Conservation (phyloP, 768 basidiomycete genomes). For the Sarcomyxa edulis region DNA sequence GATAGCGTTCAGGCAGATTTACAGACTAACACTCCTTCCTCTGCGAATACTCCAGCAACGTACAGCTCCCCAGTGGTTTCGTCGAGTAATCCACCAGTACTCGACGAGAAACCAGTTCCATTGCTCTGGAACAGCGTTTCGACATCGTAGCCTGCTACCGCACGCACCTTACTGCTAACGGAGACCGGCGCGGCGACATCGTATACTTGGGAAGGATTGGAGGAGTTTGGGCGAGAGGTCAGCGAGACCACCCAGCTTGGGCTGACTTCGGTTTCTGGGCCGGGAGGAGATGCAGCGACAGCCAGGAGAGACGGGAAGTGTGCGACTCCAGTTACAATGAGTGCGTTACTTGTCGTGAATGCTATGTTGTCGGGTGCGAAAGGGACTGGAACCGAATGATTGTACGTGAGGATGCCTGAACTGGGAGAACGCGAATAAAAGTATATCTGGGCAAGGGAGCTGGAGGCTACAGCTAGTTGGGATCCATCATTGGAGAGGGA, state of each 20-base stretch:
- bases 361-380: slow-evolving; percentile 58
- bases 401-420: slow-evolving; percentile 36
- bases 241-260: slow-evolving; percentile 59
- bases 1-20: slow-evolving; percentile 2
- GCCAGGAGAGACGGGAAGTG: slow-evolving; percentile 47
- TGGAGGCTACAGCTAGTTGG: slow-evolving; percentile 53
- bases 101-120: slow-evolving; percentile 52
- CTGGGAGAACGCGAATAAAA: slow-evolving; percentile 44
- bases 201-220: slow-evolving; percentile 14
- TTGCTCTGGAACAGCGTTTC: slow-evolving; percentile 68
- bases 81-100: slow-evolving; percentile 49
- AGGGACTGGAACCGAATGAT: slow-evolving; percentile 40
- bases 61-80: slow-evolving; percentile 41
- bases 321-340: slow-evolving; percentile 61
- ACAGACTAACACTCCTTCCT: slow-evolving; percentile 51
- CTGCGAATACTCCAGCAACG: slow-evolving; percentile 51
- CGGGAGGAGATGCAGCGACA: slow-evolving; percentile 39
- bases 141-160: slow-evolving; percentile 32
- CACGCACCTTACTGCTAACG: slow-evolving; percentile 32
- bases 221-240: slow-evolving; percentile 13
- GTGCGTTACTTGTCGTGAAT: slow-evolving; percentile 37
- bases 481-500: slow-evolving; percentile 45
- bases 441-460: slow-evolving; percentile 37
- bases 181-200: slow-evolving; percentile 45
- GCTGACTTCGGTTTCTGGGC: slow-evolving; percentile 25